phyloP scores from a whole-genome alignment of 305 asterid genomes.

The Fraxinus paxiana region DNA sequence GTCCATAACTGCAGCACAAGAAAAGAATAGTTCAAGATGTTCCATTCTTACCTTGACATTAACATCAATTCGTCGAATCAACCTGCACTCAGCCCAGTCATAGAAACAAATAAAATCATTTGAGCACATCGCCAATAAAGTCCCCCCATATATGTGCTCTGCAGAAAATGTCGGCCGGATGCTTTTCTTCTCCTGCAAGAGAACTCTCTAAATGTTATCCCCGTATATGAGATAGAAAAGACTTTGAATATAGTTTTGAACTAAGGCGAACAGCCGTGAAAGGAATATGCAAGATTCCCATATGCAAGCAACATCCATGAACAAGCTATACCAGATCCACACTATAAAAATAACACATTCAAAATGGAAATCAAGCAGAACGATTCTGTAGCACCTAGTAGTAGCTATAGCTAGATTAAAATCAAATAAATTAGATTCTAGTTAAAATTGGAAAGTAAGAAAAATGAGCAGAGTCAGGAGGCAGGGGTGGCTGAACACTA shows the following conservation, averaged over 20 bases:
- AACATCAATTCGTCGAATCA: conserved; percentile 89
- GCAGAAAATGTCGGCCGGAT: conserved; percentile 95
- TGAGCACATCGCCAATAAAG: conserved; percentile 85
- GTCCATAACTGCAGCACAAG: neutral
- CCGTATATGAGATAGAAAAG: conserved; percentile 11
- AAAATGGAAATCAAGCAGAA: neutral
- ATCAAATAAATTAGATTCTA: neutral
- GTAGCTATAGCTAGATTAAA: neutral
- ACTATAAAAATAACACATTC: neutral
- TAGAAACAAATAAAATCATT: conserved; percentile 92
- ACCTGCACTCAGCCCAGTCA: conserved; percentile 95
- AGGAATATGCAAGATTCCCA: neutral
- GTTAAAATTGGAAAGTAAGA: neutral
- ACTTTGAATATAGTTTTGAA: neutral
- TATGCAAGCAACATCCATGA: neutral
- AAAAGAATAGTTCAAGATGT: neutral
- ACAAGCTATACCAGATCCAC: neutral
- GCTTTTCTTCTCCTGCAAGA: conserved; percentile 93
- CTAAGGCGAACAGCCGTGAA: neutral
- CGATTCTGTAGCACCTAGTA: neutral
- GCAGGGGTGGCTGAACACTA: neutral
- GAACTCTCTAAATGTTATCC: conserved; percentile 22
- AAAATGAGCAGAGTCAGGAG: neutral
- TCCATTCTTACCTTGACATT: conserved; percentile 71
- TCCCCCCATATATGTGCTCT: conserved; percentile 89